A percentile compares a stretch with the other conserved stretches of the same genome.
Conservation (phyloP, 306 rosid genomes). For the Acmispon strigosus region DNA sequence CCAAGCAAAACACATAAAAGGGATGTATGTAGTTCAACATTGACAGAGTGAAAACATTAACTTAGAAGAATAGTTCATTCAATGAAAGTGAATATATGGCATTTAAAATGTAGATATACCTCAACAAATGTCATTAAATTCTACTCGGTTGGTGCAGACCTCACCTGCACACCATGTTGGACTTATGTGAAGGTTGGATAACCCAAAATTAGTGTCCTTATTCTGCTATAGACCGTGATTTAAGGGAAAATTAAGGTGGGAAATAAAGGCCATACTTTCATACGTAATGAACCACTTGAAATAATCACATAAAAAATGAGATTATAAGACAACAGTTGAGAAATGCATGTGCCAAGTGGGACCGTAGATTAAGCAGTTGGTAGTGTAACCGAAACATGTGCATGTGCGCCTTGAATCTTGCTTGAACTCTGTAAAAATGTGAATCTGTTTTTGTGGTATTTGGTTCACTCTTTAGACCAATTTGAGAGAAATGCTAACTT, state of each 20-base stretch:
- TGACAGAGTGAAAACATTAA: not conserved
- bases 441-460: slow-evolving; percentile 33
- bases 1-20: not conserved
- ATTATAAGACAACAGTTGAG: slow-evolving; percentile 31
- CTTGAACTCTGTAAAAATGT: slow-evolving; percentile 28
- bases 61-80: slow-evolving; percentile 15
- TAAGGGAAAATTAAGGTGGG: slow-evolving; percentile 23
- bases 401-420: slow-evolving; percentile 68
- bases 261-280: not conserved
- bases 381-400: slow-evolving; percentile 61
- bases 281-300: too few species aligned
- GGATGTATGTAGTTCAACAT: not conserved
- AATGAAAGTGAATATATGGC: not conserved
- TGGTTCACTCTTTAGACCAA: slow-evolving; percentile 24
- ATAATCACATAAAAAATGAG: not conserved
- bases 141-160: not conserved
- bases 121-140: not conserved
- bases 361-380: slow-evolving; percentile 67
- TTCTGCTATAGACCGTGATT: slow-evolving; percentile 32
- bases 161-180: slow-evolving; percentile 38
- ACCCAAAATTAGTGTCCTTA: slow-evolving; percentile 36
- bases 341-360: slow-evolving; percentile 86
- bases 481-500: slow-evolving; percentile 13
- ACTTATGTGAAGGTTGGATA: slow-evolving; percentile 29
- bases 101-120: not conserved